Conservation (phyloP, 2,329 filamentous ascomycete species). For the Verticillium dahliae region DNA sequence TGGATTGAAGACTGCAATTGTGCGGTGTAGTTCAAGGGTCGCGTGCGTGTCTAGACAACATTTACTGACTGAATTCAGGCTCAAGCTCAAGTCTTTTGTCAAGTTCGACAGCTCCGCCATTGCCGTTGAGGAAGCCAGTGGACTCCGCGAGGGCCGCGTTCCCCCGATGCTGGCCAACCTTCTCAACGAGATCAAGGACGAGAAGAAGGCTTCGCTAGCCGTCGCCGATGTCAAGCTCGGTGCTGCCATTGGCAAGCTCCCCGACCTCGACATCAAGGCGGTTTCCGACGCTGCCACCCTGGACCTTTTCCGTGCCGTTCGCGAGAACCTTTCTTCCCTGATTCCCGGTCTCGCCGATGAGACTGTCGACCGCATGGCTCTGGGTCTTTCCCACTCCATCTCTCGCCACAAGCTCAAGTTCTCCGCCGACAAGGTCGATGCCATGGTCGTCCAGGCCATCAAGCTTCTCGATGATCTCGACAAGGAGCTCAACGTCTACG, state of each 20-base stretch:
- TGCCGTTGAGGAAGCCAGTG: constrained; percentile 84
- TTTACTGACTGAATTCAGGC: constrained; percentile 36
- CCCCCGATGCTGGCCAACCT: constrained; percentile 78
- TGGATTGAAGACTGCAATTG: constrained; percentile 2
- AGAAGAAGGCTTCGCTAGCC: constrained; percentile 93
- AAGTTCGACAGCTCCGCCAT: constrained; percentile 94
- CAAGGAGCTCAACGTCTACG: constrained; percentile 98
- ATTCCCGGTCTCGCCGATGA: constrained; percentile 81
- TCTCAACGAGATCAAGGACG: constrained; percentile 86
- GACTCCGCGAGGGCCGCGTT: constrained; percentile 82
- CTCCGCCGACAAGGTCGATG: constrained; percentile 96
- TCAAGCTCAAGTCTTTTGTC: constrained; percentile 94
- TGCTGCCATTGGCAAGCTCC: constrained; percentile 86
- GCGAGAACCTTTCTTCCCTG: constrained; percentile 80
- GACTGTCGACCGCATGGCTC: constrained; percentile 87
- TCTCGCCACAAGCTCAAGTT: constrained; percentile 98
- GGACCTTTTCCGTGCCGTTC: constrained; percentile 91
- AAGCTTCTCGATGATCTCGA: constrained; percentile 90
- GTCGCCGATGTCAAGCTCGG: constrained; percentile 92
- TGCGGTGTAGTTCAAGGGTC: background rate
- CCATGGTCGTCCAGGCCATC: constrained; percentile 98
- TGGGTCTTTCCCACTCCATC: constrained; percentile 94
- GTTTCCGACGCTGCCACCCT: constrained; percentile 74
- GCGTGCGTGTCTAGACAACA: background rate
- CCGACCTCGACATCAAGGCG: constrained; percentile 74